Evolutionary conservation across 768 basidiomycete genomes (phyloP).

Genomic region (Exidia glandulosa): DNA sequence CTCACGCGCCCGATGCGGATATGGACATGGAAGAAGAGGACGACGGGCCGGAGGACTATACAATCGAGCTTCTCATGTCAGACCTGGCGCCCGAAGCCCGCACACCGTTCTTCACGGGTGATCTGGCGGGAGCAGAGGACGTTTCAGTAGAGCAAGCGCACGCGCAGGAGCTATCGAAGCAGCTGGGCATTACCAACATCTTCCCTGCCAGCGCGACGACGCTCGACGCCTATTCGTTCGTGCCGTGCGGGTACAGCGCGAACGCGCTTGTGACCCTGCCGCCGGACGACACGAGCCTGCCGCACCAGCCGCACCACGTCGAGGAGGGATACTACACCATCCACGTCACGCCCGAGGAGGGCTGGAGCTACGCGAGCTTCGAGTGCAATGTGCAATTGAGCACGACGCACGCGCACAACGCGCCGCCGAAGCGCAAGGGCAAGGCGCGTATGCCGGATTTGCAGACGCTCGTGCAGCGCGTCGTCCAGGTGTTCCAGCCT

Average conservation of each 20-base stretch:
- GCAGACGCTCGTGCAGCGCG: slow-evolving; percentile 70
- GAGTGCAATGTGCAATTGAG: slow-evolving; percentile 89
- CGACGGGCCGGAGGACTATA: slow-evolving; percentile 54
- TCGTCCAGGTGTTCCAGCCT: slow-evolving; percentile 89
- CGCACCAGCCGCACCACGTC: slow-evolving; percentile 5
- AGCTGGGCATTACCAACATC: slow-evolving; percentile 69
- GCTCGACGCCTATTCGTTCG: slow-evolving; percentile 87
- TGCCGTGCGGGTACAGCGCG: slow-evolving; percentile 91
- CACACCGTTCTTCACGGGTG: slow-evolving; percentile 37
- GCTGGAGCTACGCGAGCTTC: slow-evolving; percentile 97
- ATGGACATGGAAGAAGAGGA: not conserved
- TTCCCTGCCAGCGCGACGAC: slow-evolving; percentile 72
- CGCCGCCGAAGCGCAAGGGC: slow-evolving; percentile 3
- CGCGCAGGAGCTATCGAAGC: slow-evolving; percentile 50
- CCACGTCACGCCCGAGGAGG: slow-evolving; percentile 95
- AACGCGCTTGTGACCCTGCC: slow-evolving; percentile 69
- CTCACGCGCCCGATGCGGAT: slow-evolving; percentile 5
- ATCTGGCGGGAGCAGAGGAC: slow-evolving; percentile 12
- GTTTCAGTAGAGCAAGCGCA: slow-evolving; percentile 34
- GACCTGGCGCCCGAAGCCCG: slow-evolving; percentile 69
- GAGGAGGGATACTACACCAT: slow-evolving; percentile 96
- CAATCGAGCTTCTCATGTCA: slow-evolving; percentile 98
- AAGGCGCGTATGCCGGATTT: slow-evolving; percentile 52
- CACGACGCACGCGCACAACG: slow-evolving; percentile 17
- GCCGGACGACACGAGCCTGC: slow-evolving; percentile 33